Evolutionary conservation across 371 early-diverging fungal species (phyloP).

Genomic region (Lichtheimia hyalospora): DNA sequence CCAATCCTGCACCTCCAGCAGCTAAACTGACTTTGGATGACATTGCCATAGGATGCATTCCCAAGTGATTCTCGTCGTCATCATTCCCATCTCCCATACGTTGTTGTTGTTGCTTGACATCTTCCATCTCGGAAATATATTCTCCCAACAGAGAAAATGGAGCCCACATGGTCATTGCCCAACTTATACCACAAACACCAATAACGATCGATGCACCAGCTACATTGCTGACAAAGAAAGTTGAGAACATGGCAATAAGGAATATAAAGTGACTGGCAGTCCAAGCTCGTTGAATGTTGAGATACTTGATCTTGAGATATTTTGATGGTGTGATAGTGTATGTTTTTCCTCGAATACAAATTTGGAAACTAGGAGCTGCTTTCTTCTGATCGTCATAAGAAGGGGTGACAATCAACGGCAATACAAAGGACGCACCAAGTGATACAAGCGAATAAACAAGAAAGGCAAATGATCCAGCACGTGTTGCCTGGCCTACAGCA

Average conservation of each 20-base stretch:
- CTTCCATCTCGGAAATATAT: slow-evolving; percentile 57
- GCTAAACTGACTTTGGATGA: slow-evolving; percentile 29
- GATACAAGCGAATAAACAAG: slow-evolving; percentile 80
- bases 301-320: slow-evolving; percentile 20
- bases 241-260: slow-evolving; percentile 67
- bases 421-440: slow-evolving; percentile 66
- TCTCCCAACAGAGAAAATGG: slow-evolving; percentile 93
- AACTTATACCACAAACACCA: slow-evolving; percentile 77
- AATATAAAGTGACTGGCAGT: slow-evolving; percentile 67
- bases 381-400: slow-evolving; percentile 10
- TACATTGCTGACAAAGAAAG: slow-evolving; percentile 57
- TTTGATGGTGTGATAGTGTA: slow-evolving; percentile 15
- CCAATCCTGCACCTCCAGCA: slow-evolving; percentile 28
- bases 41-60: slow-evolving; percentile 17
- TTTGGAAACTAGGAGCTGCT: slow-evolving; percentile 1
- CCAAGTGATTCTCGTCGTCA: slow-evolving; percentile 2
- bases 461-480: slow-evolving; percentile 85
- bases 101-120: background rate
- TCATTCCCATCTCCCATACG: background rate
- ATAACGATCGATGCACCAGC: slow-evolving; percentile 61
- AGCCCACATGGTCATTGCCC: slow-evolving; percentile 91
- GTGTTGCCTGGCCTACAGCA: slow-evolving; percentile 67
- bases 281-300: slow-evolving; percentile 71
- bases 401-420: slow-evolving; percentile 56
- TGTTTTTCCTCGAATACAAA: slow-evolving; percentile 11